Conservation (phyloP, 2,329 filamentous ascomycete species). For the Talaromyces sp. region DNA sequence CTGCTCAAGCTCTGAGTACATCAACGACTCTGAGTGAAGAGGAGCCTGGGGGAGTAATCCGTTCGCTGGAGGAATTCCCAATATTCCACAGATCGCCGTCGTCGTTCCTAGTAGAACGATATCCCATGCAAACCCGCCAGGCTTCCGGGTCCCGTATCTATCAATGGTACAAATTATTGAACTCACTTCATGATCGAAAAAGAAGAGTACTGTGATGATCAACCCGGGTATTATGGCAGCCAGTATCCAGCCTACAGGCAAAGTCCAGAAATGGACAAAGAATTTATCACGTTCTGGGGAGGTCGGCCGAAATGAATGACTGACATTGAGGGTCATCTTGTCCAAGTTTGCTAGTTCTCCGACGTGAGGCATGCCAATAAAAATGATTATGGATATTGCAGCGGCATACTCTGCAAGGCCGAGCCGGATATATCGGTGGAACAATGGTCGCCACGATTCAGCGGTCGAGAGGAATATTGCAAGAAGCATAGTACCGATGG, state of each 20-base stretch:
- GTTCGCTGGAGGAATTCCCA: slow-evolving; percentile 65
- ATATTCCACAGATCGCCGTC: slow-evolving; percentile 61
- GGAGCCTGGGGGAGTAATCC: slow-evolving; percentile 65
- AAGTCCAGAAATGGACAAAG: slow-evolving; percentile 62
- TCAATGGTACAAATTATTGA: slow-evolving; percentile 65
- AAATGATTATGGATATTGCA: slow-evolving; percentile 64
- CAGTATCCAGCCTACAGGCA: slow-evolving; percentile 59
- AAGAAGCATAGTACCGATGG: slow-evolving; percentile 60
- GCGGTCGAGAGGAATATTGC: slow-evolving; percentile 62
- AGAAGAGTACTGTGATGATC: slow-evolving; percentile 65
- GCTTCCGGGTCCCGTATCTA: slow-evolving; percentile 59
- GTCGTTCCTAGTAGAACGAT: slow-evolving; percentile 60
- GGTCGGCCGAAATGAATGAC: slow-evolving; percentile 56
- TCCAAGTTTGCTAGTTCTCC: slow-evolving; percentile 59
- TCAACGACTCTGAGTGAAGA: slow-evolving; percentile 61
- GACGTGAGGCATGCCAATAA: slow-evolving; percentile 60
- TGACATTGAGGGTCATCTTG: slow-evolving; percentile 57
- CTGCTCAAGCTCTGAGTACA: slow-evolving; percentile 52
- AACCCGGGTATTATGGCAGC: slow-evolving; percentile 59
- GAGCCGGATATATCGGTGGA: slow-evolving; percentile 61
- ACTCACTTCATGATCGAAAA: slow-evolving; percentile 67
- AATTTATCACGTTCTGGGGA: slow-evolving; percentile 54
- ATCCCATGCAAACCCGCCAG: slow-evolving; percentile 64
- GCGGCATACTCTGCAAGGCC: slow-evolving; percentile 63
- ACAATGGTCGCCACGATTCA: slow-evolving; percentile 59